Evolutionary conservation across 2,329 filamentous ascomycete genomes (phyloP), one percentile per base, ranked within the genome.

Genomic region (Diaporthe sp.): DNA sequence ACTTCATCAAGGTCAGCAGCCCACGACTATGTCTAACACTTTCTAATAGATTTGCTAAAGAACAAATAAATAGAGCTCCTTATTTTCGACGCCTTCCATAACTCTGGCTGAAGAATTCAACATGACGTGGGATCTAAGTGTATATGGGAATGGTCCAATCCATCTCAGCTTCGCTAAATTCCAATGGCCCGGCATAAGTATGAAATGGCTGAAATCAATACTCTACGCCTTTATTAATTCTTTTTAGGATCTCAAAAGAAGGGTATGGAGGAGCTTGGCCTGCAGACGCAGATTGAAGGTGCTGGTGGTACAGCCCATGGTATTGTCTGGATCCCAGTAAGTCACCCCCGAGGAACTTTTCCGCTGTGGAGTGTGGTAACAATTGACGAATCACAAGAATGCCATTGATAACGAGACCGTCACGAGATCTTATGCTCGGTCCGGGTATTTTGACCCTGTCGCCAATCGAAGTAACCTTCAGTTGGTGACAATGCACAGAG

Each of bases 281-380:
- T 58, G 55, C 55, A 58, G 55, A 9, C 31, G 17, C 55, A 58
- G 55, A n/a, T n/a, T 6, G 55, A 58, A n/a, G 55, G 55, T 9
- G 55, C 55, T n/a, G 55, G 55, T 58, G 55, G 55, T n/a, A 58
- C 39, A 37, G 55, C 55, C 9, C 19, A 58, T 39, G 55, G 55
- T n/a, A 13, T 58, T 9, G n/a, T 58, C 17, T 58, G 55, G 55
- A 58, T 58, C 55, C 55, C 55, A 4, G 55, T 58, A 3, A 39
- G 55, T 12, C 8, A 2, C 0, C 55, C 4, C 22, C 1, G 0
- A 10, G 28, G 8, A 22, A 0, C 0, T 1, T 10, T 8, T 6
- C 19, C 1, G 2, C 31, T 19, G 3, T 13, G 3, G 31, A 1
- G 17, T 12, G 31, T 37, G 19, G 37, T 22, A 3, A n/a, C 31